Evolutionary conservation across 805 yeast genomes (phyloP).

Genomic region (Teunomyces gatunensis): DNA sequence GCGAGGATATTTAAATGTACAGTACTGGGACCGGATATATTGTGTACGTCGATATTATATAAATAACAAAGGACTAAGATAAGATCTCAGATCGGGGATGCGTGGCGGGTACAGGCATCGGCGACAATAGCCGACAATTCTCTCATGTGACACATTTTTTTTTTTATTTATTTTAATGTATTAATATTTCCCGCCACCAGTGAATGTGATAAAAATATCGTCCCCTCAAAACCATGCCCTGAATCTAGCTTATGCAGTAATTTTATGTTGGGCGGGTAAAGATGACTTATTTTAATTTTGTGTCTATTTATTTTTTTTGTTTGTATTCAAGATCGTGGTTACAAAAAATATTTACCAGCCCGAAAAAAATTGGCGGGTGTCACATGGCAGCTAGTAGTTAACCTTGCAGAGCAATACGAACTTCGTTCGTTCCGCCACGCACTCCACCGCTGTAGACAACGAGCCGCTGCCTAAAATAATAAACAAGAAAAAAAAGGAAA

Average conservation of each 20-base stretch:
- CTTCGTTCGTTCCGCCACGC: too few relatives aligned
- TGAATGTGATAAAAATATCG: too few relatives aligned
- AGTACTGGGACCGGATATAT: not conserved
- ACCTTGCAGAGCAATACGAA: not conserved
- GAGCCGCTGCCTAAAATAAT: not conserved
- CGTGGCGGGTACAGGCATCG: not conserved
- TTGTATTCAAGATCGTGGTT: not conserved
- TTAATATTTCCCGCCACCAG: too few relatives aligned
- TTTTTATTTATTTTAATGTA: too few relatives aligned
- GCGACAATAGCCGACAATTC: not conserved
- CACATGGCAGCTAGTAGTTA: not conserved
- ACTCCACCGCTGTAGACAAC: too few relatives aligned
- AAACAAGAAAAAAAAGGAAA: too few relatives aligned
- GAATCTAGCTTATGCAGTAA: too few relatives aligned
- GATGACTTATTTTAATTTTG: not conserved
- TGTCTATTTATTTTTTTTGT: not conserved
- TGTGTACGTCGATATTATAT: not conserved
- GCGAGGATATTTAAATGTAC: conserved; percentile 61
- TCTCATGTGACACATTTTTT: not conserved
- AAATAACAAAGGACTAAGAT: not conserved
- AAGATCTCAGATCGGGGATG: not conserved
- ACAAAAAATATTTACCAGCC: not conserved
- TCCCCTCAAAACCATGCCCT: too few relatives aligned
- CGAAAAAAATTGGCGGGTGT: not conserved
- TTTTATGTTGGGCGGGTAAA: not conserved